Conservation (phyloP, 2,329 filamentous ascomycete species). For the Diaporthe helianthi region DNA sequence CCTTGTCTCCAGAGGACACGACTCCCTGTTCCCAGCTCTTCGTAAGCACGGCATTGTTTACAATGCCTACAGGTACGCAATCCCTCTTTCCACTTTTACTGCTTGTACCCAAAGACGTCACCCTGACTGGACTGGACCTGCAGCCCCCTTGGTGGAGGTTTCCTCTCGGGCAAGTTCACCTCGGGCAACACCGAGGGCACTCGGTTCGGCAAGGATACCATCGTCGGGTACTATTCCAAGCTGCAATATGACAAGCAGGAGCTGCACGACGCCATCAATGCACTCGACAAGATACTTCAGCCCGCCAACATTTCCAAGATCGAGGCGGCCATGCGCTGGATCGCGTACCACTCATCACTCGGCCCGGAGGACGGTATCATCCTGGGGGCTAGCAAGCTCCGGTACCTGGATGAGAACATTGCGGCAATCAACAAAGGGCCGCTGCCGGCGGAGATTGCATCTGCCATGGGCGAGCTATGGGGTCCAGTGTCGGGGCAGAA, state of each 20-base stretch:
- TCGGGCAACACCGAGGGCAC: conserved; percentile 35
- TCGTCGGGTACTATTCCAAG: conserved; percentile 32
- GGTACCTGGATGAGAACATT: not conserved
- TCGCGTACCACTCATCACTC: conserved; percentile 22
- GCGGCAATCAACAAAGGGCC: not conserved
- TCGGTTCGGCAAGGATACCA: conserved; percentile 34
- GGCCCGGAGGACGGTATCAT: conserved; percentile 23
- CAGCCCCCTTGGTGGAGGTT: conserved; percentile 36
- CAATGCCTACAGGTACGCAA: conserved; percentile 26
- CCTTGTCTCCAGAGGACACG: conserved; percentile 31
- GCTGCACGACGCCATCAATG: conserved; percentile 31
- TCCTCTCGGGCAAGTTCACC: conserved; percentile 36
- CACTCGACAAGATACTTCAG: conserved; percentile 28
- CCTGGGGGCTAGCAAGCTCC: conserved; percentile 15
- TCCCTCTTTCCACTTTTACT: not conserved
- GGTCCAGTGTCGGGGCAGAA: not conserved
- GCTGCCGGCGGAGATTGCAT: not conserved
- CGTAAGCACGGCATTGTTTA: conserved; percentile 31
- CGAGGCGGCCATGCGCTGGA: conserved; percentile 34
- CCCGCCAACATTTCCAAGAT: conserved; percentile 32
- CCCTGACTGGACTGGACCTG: not conserved
- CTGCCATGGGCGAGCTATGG: not conserved
- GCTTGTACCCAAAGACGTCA: not conserved
- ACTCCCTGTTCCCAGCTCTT: conserved; percentile 26
- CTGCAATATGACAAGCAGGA: conserved; percentile 34